Percentiles rank a stretch among this genome's conserved stretches.
These are phyloP conservation scores for Protoeuglena noctilucae DNA, from an alignment of 139 green algal genomes.

Conservation along the genomic window DNA sequence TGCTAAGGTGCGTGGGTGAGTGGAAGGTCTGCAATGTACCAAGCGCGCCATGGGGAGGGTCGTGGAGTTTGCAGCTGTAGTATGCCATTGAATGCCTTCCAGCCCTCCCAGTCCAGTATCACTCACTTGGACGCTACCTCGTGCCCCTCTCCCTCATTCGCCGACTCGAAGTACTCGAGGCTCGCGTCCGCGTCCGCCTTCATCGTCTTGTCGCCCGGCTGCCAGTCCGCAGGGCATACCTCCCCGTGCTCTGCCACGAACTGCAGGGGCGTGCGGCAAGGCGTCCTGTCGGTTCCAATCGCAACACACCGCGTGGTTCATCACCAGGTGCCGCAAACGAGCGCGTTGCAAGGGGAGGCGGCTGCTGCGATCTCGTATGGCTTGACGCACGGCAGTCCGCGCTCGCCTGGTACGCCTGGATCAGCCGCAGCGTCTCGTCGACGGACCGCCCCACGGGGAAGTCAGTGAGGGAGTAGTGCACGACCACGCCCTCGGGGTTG, in stretches of 20 bases:
- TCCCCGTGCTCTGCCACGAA: conserved; percentile 53
- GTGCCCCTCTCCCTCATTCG: conserved; percentile 11
- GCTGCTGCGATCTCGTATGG: no score
- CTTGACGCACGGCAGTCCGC: no score
- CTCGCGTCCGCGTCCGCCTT: conserved; percentile 39
- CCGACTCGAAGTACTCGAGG: conserved; percentile 37
- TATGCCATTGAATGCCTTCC: no score
- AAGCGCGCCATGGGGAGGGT: no score
- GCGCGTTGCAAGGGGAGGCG: not conserved
- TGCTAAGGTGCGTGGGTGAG: no score
- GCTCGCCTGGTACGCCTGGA: conserved; percentile 30
- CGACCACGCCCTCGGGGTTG: conserved; percentile 18
- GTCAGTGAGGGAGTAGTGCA: conserved; percentile 29
- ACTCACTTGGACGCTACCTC: no score
- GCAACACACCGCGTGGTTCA: not conserved
- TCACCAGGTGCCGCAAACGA: not conserved
- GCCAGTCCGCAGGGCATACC: conserved; percentile 71
- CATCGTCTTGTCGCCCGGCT: conserved; percentile 54
- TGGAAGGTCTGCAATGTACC: no score
- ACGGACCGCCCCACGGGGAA: conserved; percentile 28
- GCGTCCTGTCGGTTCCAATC: not conserved
- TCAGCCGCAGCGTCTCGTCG: conserved; percentile 31
- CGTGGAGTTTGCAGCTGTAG: no score
- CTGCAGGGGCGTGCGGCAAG: not conserved
- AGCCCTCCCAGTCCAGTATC: no score